Evolutionary conservation across 257 asterid species (phyloP).

Genomic region (Fraxinus cuspidata): DNA sequence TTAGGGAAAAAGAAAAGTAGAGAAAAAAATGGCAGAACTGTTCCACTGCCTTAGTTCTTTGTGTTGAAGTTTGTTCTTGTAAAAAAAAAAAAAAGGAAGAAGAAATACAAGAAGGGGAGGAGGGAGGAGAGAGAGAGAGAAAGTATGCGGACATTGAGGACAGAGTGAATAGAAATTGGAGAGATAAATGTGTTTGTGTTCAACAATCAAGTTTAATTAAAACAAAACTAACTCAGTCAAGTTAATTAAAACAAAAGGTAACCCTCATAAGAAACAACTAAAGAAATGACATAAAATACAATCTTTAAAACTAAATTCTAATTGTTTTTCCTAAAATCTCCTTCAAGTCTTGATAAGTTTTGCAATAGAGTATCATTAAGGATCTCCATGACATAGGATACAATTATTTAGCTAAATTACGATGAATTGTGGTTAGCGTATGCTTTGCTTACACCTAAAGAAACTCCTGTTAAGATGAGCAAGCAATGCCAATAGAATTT

Average conservation of each 20-base stretch:
- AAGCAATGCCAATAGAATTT: background rate
- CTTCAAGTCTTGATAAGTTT: background rate
- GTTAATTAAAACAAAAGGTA: background rate
- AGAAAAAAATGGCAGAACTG: background rate
- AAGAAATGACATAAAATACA: background rate
- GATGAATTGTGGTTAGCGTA: background rate
- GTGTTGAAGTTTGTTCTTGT: background rate
- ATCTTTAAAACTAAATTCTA: background rate
- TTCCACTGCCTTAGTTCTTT: background rate
- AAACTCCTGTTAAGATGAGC: background rate
- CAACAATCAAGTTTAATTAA: background rate
- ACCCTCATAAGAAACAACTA: background rate
- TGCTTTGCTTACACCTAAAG: background rate
- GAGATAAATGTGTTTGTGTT: background rate
- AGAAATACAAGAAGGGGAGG: background rate
- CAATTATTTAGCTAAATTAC: background rate
- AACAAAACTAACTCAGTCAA: background rate
- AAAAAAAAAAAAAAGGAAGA: background rate
- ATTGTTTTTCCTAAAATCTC: background rate
- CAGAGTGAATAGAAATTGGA: background rate
- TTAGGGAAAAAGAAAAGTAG: background rate
- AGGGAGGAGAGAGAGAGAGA: background rate
- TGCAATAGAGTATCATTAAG: background rate
- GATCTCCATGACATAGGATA: background rate
- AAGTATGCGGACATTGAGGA: background rate